These are phyloP conservation scores for Pseudogymnoascus destructans DNA, from an alignment of 2,329 filamentous ascomycete genomes.

Conservation along the genomic window DNA sequence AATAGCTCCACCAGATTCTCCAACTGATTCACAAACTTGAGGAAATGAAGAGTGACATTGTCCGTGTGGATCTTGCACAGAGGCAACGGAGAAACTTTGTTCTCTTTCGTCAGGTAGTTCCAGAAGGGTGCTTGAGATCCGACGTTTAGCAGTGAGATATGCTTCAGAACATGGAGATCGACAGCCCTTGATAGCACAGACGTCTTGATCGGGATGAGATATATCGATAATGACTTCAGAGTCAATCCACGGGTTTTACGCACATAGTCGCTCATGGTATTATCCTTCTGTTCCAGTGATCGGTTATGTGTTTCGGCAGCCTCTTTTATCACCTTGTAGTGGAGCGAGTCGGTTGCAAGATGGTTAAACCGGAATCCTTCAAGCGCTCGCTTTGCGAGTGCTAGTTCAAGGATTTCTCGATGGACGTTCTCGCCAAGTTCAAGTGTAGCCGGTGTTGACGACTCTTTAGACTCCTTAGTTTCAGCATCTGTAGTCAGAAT, in stretches of 20 bases:
- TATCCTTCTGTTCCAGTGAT: not conserved
- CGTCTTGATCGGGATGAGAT: conserved; percentile 47
- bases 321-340: not conserved
- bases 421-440: not conserved
- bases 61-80: conserved; percentile 50
- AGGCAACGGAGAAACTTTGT: conserved; percentile 36
- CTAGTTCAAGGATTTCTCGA: not conserved
- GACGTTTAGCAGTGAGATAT: conserved; percentile 49
- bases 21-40: conserved; percentile 41
- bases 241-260: conserved; percentile 44
- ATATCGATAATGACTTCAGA: conserved; percentile 40
- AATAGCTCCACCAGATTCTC: conserved; percentile 44
- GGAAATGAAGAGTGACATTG: conserved; percentile 42
- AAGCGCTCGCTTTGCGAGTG: not conserved
- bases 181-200: conserved; percentile 42
- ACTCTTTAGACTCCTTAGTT: too few species aligned
- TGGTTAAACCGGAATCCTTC: not conserved
- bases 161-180: conserved; percentile 42
- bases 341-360: not conserved
- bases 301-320: not conserved
- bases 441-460: not conserved
- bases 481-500: not conserved
- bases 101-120: conserved; percentile 41
- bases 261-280: conserved; percentile 37
- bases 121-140: conserved; percentile 49